Evolutionary conservation across 441 rosid species (phyloP), one percentile per base, ranked within the genome.

Genomic region (Croton setiger): DNA sequence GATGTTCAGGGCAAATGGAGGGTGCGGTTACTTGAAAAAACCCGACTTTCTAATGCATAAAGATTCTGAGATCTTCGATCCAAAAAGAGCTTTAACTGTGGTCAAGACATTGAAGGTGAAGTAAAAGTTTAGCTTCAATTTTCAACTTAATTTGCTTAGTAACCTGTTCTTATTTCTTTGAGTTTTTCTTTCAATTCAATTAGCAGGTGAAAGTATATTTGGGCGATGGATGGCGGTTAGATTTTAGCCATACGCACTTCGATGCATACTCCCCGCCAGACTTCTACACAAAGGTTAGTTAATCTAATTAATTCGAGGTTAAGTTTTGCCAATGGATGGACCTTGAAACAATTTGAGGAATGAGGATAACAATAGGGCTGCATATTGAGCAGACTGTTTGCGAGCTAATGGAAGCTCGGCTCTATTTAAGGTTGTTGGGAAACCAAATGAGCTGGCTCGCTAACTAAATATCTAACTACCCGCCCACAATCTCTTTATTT

Each of bases 221-320:
- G 87, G 98, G 97, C 23, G 96, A 93, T 79, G 96, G 97, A 69
- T 93, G 98, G 97, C 79, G 83, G 72, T 67, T 75, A 17, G 98
- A 93, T 67, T 93, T 93, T 62, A 82, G 72, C 12, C 94, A 85
- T 67, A 93, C 92, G 2, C 88, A 93, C 76, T 93, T 93, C 8
- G 96, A 93, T 75, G 49, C 86, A 36, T 89, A 87, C 72, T 92
- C 98, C 18, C 98, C 98, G 13, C 96, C 96, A 4, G 97, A 90
- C 71, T 92, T 92, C 77, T 93, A 90, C 48, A 17, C 87, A 27
- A 87, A 83, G 81, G 96, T 92, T 86, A 59, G 76, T 60, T n/a
- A n/a, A n/a, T n/a, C 54, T 18, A 15, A 56, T 39, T 45, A 60
- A 43, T 53, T 60, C 41, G 45, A 41, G 44, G 51, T n/a, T 37